phyloP scores from a whole-genome alignment of 2,329 filamentous ascomycete species.

The Gaeumannomyces sp. region DNA sequence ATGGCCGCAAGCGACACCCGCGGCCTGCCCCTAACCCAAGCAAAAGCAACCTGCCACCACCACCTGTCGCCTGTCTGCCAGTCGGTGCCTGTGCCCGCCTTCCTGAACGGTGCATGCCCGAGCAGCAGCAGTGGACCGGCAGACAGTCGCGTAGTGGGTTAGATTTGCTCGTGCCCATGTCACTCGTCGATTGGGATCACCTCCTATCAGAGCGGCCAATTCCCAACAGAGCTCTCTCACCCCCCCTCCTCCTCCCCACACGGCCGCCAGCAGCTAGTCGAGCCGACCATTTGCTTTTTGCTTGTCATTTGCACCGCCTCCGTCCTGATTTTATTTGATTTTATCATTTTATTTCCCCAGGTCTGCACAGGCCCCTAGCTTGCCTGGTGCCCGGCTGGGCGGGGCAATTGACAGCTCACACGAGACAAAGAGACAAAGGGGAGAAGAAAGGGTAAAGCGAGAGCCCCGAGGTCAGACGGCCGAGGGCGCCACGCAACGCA shows the following conservation, averaged over 20 bases:
- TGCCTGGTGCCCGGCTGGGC: too few relatives aligned
- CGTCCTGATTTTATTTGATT: neutral
- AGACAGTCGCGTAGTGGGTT: neutral
- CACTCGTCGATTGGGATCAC: neutral
- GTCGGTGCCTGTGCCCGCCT: neutral
- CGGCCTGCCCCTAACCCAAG: neutral
- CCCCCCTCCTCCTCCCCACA: neutral
- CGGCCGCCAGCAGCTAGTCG: neutral
- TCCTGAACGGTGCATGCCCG: neutral
- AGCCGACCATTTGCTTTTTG: neutral
- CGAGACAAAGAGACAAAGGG: neutral
- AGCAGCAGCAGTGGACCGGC: too few relatives aligned
- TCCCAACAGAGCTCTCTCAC: neutral
- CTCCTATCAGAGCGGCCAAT: slow-evolving; percentile 1
- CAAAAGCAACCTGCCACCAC: neutral
- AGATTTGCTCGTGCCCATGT: neutral
- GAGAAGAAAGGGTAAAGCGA: neutral
- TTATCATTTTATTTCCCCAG: neutral
- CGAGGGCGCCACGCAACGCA: neutral
- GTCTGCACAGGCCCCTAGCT: neutral
- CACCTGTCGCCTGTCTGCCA: neutral
- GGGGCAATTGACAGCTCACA: neutral
- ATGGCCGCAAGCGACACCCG: neutral
- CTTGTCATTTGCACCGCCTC: neutral
- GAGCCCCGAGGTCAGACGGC: neutral